phyloP scores from a whole-genome alignment of 2,329 filamentous ascomycete genomes.

The Aspergillus latus region DNA sequence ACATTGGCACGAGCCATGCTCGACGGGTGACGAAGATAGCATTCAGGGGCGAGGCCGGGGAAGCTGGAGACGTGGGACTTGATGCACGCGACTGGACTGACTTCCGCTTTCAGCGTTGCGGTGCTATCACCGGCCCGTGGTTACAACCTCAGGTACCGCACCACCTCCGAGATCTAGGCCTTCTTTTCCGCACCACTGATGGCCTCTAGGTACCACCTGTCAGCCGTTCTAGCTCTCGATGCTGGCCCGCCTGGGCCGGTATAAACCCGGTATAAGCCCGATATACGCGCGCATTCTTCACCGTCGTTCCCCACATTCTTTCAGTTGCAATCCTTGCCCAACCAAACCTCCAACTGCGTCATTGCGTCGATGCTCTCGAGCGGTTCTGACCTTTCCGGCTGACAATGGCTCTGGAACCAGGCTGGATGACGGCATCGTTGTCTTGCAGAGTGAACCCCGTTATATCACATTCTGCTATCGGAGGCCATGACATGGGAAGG shows the following conservation, averaged over 20 bases:
- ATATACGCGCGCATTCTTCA: conserved; percentile 17
- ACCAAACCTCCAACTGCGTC: background rate
- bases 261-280: background rate
- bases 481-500: background rate
- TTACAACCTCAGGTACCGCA: background rate
- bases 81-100: background rate
- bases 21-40: background rate
- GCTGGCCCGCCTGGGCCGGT: background rate
- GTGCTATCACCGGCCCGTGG: conserved; percentile 18
- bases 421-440: conserved; percentile 23
- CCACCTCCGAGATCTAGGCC: background rate
- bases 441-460: background rate
- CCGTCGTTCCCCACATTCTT: conserved; percentile 19
- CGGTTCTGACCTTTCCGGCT: conserved; percentile 3
- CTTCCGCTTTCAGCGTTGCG: conserved; percentile 20
- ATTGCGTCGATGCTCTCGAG: background rate
- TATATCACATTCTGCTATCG: conserved; percentile 1
- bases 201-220: background rate
- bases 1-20: background rate
- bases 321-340: conserved; percentile 12
- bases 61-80: background rate
- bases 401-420: conserved; percentile 1
- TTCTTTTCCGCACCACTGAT: background rate
- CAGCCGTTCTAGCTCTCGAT: background rate
- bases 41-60: background rate